Base-by-base conservation (phyloP, 208 protist genomes). In the Acanthamoeba castellanii region DNA sequence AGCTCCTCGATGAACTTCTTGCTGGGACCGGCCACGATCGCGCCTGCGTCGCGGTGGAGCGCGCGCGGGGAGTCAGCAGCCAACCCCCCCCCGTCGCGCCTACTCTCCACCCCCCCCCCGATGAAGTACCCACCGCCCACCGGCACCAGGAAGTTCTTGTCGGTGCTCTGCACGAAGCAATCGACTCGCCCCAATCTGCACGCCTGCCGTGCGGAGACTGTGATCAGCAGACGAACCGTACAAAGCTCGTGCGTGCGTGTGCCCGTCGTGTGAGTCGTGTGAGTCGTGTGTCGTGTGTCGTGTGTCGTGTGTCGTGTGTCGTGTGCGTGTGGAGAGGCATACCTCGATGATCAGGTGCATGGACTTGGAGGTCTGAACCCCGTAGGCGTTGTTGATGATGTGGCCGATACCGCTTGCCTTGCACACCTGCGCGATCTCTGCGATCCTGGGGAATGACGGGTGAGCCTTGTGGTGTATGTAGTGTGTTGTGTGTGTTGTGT, bases 121-220 rank as follows among this genome's bases (percentile, higher is more conserved):
- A 42, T 3, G 37, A 64, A 27, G 57, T 16, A 20, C 32, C 1
- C 3, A 85, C 98, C 99, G 20, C 99, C 99, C 2, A 99, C 99
- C 52, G 99, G 99, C 34, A 99, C 99, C 45, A 99, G 97, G 82
- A 99, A 99, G 96, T 99, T 99, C 97, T 99, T 99, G 95, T 99
- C 99, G 3, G 98, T 99, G 42, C 98, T 99, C 89, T 99, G 99
- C 34, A 99, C 97, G 42, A 99, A 96, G 18, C 96, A 97, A 95
- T 99, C 99, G 1, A 99, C 97, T 22, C 98, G 96, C 11, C 98
- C 98, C 13, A 72, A 5, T 7, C 70, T 18, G 92, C 45, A 93
- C 11, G 50, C 61, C 66, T 95, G 50, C 14, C 30, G 68, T 13
- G 22, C 5, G 57, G 20, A 64, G 18, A 64, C 22, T 47, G 45